Base-by-base conservation (phyloP, 2,329 filamentous ascomycete genomes). In the Aspergillus luchuensis region DNA sequence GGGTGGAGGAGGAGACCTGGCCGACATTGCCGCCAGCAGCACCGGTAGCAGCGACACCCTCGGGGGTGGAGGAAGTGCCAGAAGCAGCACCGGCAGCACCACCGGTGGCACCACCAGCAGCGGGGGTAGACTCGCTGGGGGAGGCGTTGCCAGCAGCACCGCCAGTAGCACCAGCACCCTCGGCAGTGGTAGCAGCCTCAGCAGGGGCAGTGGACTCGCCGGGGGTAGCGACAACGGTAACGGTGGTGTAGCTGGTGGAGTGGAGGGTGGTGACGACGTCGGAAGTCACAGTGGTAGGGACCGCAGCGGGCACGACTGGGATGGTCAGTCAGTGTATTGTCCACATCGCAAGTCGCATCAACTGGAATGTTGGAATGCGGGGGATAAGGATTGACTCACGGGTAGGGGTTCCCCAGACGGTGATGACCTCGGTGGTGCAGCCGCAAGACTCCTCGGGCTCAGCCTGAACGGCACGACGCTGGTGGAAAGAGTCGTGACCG, bases 401-500 rank as follows among this genome's bases (percentile, higher is more conserved):
- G 67, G 85, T 89, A 58, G 86, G 78, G 72, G 85, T 81, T 72
- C 89, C 90, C 70, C 85, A 88, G 79, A 85, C 84, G 73, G 88
- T 91, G 76, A 85, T 85, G 79, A 87, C 89, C 81, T 89, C 86
- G 75, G 90, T 92, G 66, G 84, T 89, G 85, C 90, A 94, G 64
- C 84, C 84, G 75, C 89, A 92, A 57, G 78, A 76, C 64, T 82
- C 74, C 36, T 79, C 79, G 64, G 75, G 61, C 76, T 66, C 77
- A 51, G 69, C 65, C 56, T 67, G 48, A 60, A 68, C 39, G 60
- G 69, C 70, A 58, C 77, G 77, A 70, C 87, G 87, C 67, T 88
- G 83, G 80, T 91, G 87, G 70, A 79, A 73, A 67, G 83, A 78
- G 70, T 82, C 79, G 69, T 81, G 78, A 66, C 74, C 77, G 66